Percentiles rank a stretch among this genome's conserved stretches.
These are phyloP conservation scores for Wallacemonas sp. DNA, from an alignment of 208 protist genomes.

Conservation along the genomic window DNA sequence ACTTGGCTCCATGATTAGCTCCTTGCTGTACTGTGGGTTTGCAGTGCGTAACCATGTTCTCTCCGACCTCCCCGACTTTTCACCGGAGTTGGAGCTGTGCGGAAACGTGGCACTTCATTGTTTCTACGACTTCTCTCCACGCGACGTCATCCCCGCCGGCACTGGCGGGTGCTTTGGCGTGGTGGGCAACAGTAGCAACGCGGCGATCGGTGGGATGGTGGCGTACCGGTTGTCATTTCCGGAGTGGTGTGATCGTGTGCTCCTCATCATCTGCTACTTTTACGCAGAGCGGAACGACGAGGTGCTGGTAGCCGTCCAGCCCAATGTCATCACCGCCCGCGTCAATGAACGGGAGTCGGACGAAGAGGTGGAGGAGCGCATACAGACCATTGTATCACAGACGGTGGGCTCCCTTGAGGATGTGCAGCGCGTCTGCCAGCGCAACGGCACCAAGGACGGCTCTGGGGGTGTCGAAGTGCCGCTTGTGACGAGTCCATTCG, in stretches of 20 bases:
- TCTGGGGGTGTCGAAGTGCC: neutral
- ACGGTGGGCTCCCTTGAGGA: conserved; percentile 23
- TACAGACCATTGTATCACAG: conserved; percentile 32
- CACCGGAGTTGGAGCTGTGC: conserved; percentile 28
- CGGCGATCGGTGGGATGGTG: conserved; percentile 30
- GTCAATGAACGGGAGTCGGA: conserved; percentile 12
- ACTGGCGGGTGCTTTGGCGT: conserved; percentile 30
- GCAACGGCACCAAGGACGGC: neutral
- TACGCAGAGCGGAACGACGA: conserved; percentile 20
- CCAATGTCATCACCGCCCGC: conserved; percentile 27
- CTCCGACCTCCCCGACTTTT: conserved; percentile 19
- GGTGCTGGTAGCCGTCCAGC: conserved; percentile 33
- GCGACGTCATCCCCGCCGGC: conserved; percentile 12
- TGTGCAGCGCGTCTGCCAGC: conserved; percentile 7
- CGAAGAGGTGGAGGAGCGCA: conserved; percentile 24
- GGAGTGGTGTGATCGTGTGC: conserved; percentile 15
- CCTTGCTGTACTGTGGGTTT: conserved; percentile 33
- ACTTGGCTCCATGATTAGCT: conserved; percentile 31
- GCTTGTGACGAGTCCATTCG: conserved; percentile 22
- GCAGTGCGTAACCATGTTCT: conserved; percentile 43
- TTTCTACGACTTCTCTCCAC: conserved; percentile 58
- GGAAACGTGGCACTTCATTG: conserved; percentile 19
- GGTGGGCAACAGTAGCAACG: conserved; percentile 23
- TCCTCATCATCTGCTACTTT: conserved; percentile 46
- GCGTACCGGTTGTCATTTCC: conserved; percentile 24